phyloP scores from a whole-genome alignment of 192 early-diverging fungal species.

The Chytriomyces confervae region DNA sequence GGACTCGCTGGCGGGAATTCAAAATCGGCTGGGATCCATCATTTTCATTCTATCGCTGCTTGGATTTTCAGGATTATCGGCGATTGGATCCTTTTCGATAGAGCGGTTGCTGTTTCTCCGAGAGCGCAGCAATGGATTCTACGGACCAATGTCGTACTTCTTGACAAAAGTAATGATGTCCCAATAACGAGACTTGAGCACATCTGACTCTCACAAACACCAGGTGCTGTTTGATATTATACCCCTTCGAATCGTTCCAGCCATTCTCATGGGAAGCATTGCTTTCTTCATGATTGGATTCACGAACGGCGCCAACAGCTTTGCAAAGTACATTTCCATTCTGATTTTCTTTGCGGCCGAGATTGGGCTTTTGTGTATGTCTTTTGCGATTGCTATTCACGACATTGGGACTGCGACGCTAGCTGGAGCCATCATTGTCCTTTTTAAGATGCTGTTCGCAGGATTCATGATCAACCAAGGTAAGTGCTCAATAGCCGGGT shows the following conservation, averaged over 20 bases:
- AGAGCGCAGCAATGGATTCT: slow-evolving; percentile 58
- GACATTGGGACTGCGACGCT: slow-evolving; percentile 68
- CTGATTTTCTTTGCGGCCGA: slow-evolving; percentile 70
- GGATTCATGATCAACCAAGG: slow-evolving; percentile 76
- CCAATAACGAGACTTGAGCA: background rate
- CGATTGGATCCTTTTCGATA: slow-evolving; percentile 64
- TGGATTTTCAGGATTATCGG: slow-evolving; percentile 70
- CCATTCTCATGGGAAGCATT: slow-evolving; percentile 67
- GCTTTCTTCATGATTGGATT: slow-evolving; percentile 77
- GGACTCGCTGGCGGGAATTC: slow-evolving; percentile 66
- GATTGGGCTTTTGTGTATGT: slow-evolving; percentile 65
- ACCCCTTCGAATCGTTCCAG: slow-evolving; percentile 70
- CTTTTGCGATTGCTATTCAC: slow-evolving; percentile 61
- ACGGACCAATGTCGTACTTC: slow-evolving; percentile 55
- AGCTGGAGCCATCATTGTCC: slow-evolving; percentile 62
- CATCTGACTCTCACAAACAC: slow-evolving; percentile 15
- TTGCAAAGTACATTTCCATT: slow-evolving; percentile 65
- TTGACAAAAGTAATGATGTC: slow-evolving; percentile 32
- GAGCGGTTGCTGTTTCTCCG: slow-evolving; percentile 54
- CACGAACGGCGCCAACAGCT: slow-evolving; percentile 49
- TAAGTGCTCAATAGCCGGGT: background rate
- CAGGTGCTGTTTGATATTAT: slow-evolving; percentile 72
- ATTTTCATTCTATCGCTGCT: slow-evolving; percentile 74
- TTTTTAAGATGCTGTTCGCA: slow-evolving; percentile 81
- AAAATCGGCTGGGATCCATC: slow-evolving; percentile 73